Base-by-base conservation (phyloP, 257 asterid species). In the Jacaranda copaia region DNA sequence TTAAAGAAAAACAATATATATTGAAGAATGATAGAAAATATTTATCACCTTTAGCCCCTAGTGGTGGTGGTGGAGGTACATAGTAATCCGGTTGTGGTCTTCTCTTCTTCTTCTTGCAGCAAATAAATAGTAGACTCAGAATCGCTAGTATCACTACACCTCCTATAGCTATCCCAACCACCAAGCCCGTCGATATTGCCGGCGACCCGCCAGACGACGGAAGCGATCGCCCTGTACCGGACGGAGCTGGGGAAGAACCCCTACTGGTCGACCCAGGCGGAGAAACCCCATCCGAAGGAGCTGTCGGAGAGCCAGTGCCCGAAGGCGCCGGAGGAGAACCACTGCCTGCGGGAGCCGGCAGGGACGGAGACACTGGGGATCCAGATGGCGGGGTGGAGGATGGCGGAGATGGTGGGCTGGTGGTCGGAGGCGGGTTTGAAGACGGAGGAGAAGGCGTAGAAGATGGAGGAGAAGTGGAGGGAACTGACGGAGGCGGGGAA, bases 101-200 rank as follows among this genome's bases (percentile, higher is more conserved):
- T 81, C 92, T 88, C 83, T 75, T 93, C 83, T 87, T 92, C 86
- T 85, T 93, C 85, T 77, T 90, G 75, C 94, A 93, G 79, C 83
- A 87, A 4, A 93, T 53, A 66, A 79, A 87, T 60, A 91, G 20
- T 49, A 89, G 25, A 64, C 91, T 86, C 73, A 93, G 9, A 61
- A 91, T 49, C 48, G 78, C 88, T 14, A 93, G 80, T 66, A 91
- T 36, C 0, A 86, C 70, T 4, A 93, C 90, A 43, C 91, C 97
- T 4, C 90, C 98, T 3, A 91, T 60, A 8, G 96, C 97, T 14
- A 93, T 84, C 39, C 97, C 98, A 8, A 91, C 88, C 8, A 88
- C 91, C 77, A 55, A 5, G 42, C 87, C 90, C 4, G 89, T 82
- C 6, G 97, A 79, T 16, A 87, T 75, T 15, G 82, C 78, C 6